Evolutionary conservation across 192 early-diverging fungal species (phyloP).

Genomic region (Rhizophagus prolifer): DNA sequence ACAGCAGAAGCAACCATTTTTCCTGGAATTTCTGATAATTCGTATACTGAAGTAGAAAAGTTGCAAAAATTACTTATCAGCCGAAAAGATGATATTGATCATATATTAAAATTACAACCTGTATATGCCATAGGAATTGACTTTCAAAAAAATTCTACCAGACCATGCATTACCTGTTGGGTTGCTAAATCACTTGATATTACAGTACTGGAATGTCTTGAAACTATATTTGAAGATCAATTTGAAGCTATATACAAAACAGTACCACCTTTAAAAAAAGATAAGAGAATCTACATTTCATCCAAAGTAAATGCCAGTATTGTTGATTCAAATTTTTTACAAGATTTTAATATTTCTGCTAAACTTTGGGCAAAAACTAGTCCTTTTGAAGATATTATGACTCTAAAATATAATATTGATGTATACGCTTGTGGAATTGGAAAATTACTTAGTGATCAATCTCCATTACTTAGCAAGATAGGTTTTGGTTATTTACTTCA

Average conservation of each 20-base stretch:
- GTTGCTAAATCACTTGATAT: background rate
- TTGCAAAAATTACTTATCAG: background rate
- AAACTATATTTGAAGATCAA: background rate
- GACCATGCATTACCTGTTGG: background rate
- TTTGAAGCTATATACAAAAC: background rate
- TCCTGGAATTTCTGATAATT: background rate
- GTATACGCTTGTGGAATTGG: background rate
- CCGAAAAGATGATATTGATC: background rate
- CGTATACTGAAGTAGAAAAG: background rate
- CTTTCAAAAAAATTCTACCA: background rate
- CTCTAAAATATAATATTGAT: background rate
- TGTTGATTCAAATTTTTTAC: background rate
- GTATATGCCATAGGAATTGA: background rate
- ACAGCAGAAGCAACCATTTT: background rate
- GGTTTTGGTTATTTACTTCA: background rate
- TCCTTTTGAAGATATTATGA: background rate
- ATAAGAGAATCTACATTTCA: background rate
- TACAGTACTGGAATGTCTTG: background rate
- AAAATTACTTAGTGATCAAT: background rate
- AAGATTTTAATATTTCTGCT: background rate
- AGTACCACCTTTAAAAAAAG: background rate
- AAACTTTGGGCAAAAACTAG: background rate
- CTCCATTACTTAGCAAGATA: background rate
- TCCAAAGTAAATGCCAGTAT: background rate
- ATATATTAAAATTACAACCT: background rate